Conservation (phyloP, 257 asterid genomes). For the Fraxinus anomala region DNA sequence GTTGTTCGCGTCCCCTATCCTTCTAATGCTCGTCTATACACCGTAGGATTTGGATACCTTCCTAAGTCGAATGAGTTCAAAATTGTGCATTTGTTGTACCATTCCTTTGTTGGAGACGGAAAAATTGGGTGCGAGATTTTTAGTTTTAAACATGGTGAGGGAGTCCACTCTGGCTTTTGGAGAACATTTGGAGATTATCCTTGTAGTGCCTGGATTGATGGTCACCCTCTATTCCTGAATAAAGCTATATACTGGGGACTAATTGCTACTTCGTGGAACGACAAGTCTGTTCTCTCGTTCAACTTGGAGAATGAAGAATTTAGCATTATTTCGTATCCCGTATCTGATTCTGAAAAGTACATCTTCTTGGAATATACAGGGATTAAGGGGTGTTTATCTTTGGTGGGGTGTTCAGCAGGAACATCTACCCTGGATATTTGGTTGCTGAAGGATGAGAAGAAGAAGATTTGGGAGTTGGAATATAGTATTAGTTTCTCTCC, state of each 20-base stretch:
- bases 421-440: conserved; percentile 42
- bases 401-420: conserved; percentile 42
- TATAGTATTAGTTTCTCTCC: conserved; percentile 38
- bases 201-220: conserved; percentile 40
- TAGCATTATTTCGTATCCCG: conserved; percentile 34
- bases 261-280: conserved; percentile 37
- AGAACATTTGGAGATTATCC: conserved; percentile 38
- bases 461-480: conserved; percentile 36
- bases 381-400: conserved; percentile 40
- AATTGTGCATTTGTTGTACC: conserved; percentile 41
- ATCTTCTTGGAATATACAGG: conserved; percentile 41
- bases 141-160: conserved; percentile 26
- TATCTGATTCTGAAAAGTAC: conserved; percentile 27
- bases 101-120: conserved; percentile 27
- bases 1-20: not conserved
- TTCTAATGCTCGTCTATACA: conserved; percentile 27
- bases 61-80: conserved; percentile 41
- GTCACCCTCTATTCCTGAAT: conserved; percentile 40
- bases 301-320: conserved; percentile 42
- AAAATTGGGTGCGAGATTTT: conserved; percentile 50
- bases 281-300: conserved; percentile 40
- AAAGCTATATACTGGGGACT: conserved; percentile 45
- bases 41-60: conserved; percentile 46
- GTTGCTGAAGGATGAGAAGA: conserved; percentile 39
- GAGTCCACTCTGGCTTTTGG: conserved; percentile 39